These are phyloP conservation scores for Blepharisma undulans DNA, from an alignment of 169 alveolate species.

Conservation along the genomic window DNA sequence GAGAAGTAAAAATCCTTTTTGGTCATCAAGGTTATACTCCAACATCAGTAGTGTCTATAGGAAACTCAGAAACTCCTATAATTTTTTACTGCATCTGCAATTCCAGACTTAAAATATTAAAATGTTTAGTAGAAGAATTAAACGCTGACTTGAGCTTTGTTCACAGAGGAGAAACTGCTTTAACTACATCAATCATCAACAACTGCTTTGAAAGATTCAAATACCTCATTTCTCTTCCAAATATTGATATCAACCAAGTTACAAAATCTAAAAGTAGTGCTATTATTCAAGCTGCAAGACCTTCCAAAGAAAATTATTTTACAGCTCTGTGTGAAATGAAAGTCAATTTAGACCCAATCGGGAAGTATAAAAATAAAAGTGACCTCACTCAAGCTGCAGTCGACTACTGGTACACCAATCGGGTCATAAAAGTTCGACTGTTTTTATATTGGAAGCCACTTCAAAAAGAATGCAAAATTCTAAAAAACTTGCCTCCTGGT, in stretches of 20 bases:
- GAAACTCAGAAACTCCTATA: background rate
- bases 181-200: background rate
- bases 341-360: background rate
- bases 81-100: background rate
- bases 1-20: background rate
- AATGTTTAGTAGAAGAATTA: background rate
- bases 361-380: background rate
- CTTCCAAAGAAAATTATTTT: background rate
- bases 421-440: background rate
- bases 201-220: background rate
- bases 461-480: background rate
- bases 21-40: background rate
- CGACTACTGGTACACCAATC: background rate
- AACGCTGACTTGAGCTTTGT: background rate
- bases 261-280: background rate
- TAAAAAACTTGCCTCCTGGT: background rate
- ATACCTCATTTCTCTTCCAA: background rate
- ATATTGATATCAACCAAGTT: background rate
- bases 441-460: background rate
- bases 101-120: background rate
- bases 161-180: background rate
- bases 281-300: background rate
- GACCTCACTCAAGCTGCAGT: background rate
- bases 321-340: background rate
- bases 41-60: background rate